Conservation (phyloP, 352 stramenopile species). For the Globisporangium ultimum region DNA sequence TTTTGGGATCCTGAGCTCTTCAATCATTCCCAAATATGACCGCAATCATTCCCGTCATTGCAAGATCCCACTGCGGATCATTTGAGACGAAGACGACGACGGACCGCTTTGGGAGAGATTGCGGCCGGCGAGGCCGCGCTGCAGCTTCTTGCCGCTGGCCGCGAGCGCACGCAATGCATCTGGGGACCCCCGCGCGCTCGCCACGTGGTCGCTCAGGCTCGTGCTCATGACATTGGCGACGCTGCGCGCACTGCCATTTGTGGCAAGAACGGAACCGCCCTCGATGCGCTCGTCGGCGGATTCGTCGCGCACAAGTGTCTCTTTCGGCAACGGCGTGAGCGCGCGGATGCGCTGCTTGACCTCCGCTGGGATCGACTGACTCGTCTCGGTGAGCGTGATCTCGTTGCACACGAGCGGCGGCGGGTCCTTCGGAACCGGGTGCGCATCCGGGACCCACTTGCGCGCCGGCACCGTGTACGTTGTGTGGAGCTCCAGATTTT, state of each 20-base stretch:
- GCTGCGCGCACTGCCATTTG: not conserved
- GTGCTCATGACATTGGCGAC: not conserved
- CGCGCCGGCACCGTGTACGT: slow-evolving; percentile 55
- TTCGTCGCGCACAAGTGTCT: slow-evolving; percentile 47
- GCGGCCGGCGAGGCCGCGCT: slow-evolving; percentile 25
- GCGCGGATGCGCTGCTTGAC: slow-evolving; percentile 48
- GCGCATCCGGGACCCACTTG: slow-evolving; percentile 53
- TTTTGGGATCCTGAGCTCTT: too few species aligned
- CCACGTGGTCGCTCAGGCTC: not conserved
- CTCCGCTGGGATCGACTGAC: slow-evolving; percentile 36
- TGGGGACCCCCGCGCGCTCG: not conserved
- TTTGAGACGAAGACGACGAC: too few species aligned
- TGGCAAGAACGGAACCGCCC: not conserved
- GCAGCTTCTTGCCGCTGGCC: slow-evolving; percentile 27
- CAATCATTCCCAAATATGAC: too few species aligned
- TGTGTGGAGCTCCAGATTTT: slow-evolving; percentile 61
- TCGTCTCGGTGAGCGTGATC: slow-evolving; percentile 56
- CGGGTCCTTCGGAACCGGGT: slow-evolving; percentile 44
- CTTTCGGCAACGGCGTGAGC: slow-evolving; percentile 41
- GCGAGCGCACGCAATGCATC: slow-evolving; percentile 2
- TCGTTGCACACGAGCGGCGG: slow-evolving; percentile 52
- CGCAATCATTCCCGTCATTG: not conserved
- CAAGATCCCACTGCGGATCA: slow-evolving; percentile 4
- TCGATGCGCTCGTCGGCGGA: slow-evolving; percentile 4
- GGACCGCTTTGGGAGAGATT: slow-evolving; percentile 22